Conservation (phyloP, 768 basidiomycete genomes). For the Pleurotus tuoliensis region DNA sequence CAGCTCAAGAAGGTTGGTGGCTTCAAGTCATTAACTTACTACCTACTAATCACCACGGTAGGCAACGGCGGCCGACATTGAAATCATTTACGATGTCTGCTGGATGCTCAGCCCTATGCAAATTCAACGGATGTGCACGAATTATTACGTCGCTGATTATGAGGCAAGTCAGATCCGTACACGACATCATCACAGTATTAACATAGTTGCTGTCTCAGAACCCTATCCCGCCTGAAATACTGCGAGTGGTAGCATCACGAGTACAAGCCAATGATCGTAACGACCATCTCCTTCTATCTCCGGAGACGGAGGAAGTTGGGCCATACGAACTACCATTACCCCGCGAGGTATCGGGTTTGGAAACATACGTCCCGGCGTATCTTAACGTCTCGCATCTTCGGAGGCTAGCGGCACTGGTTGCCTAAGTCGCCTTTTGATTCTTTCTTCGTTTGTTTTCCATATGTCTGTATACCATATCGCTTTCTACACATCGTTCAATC, state of each 20-base stretch:
- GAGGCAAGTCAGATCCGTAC: conserved; percentile 53
- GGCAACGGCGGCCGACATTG: conserved; percentile 93
- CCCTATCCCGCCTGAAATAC: conserved; percentile 95
- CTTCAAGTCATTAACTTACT: too few species aligned
- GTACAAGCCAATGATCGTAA: conserved; percentile 96
- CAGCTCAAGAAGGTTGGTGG: conserved; percentile 89
- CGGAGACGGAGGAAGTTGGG: conserved; percentile 96
- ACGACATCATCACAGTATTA: neutral
- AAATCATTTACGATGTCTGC: conserved; percentile 99
- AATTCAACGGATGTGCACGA: conserved; percentile 98
- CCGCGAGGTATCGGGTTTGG: conserved; percentile 91
- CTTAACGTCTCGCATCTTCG: conserved; percentile 87
- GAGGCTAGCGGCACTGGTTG: conserved; percentile 82
- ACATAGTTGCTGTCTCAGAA: conserved; percentile 45
- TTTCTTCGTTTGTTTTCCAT: conserved; percentile 13
- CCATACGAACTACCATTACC: conserved; percentile 92
- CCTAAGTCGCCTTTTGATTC: conserved; percentile 35
- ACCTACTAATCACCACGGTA: conserved; percentile 22
- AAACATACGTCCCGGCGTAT: conserved; percentile 94
- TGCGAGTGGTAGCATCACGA: conserved; percentile 92
- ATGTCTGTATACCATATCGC: conserved; percentile 30
- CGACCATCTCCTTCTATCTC: conserved; percentile 92
- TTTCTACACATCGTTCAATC: conserved; percentile 11
- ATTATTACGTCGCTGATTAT: conserved; percentile 98
- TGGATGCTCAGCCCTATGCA: conserved; percentile 99